These are phyloP conservation scores for Wickerhamomyces pijperi DNA, from an alignment of 805 yeast species.

Conservation along the genomic window DNA sequence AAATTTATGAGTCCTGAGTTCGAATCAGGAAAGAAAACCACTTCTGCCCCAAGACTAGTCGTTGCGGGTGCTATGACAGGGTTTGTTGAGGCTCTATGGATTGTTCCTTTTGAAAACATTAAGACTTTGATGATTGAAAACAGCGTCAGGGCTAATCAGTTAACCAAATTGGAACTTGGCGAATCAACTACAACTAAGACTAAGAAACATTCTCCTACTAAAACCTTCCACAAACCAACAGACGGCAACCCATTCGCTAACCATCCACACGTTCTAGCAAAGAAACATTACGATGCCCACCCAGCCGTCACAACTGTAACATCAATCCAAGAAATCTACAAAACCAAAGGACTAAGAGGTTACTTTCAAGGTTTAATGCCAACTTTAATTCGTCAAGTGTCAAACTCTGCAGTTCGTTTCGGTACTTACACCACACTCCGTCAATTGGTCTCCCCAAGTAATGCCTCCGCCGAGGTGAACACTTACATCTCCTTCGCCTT, in stretches of 20 bases:
- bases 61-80: slow-evolving; percentile 84
- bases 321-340: slow-evolving; percentile 55
- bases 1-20: slow-evolving; percentile 43
- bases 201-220: slow-evolving; percentile 4
- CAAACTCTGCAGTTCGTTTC: slow-evolving; percentile 73
- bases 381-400: slow-evolving; percentile 71
- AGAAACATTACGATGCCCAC: slow-evolving; percentile 28
- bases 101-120: slow-evolving; percentile 85
- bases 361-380: slow-evolving; percentile 75
- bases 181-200: slow-evolving; percentile 1
- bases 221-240: slow-evolving; percentile 21
- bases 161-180: slow-evolving; percentile 13
- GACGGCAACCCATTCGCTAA: slow-evolving; percentile 9
- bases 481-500: slow-evolving; percentile 24
- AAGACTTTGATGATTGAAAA: slow-evolving; percentile 76
- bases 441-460: slow-evolving; percentile 52
- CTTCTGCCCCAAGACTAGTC: slow-evolving; percentile 70
- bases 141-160: slow-evolving; percentile 16
- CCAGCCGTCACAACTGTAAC: slow-evolving; percentile 45
- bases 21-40: slow-evolving; percentile 32
- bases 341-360: slow-evolving; percentile 62
- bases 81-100: slow-evolving; percentile 64
- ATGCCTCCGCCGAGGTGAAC: slow-evolving; percentile 21
- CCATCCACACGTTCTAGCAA: slow-evolving; percentile 21
- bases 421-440: slow-evolving; percentile 71